Evolutionary conservation across 371 early-diverging fungal genomes (phyloP).

Genomic region (Rhizomucor miehei): DNA sequence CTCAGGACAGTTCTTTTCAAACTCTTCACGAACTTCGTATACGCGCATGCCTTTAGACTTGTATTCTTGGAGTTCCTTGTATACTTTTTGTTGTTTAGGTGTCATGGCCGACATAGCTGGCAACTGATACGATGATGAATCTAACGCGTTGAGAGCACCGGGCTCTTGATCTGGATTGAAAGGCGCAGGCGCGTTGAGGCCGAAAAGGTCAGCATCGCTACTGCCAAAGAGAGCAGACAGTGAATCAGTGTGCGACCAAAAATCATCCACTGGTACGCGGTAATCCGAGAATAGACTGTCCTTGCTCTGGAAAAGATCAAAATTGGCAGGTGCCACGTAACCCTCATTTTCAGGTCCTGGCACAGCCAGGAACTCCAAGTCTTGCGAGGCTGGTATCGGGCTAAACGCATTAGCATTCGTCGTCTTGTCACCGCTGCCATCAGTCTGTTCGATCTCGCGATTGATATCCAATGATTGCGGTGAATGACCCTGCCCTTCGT

Average conservation of each 20-base stretch:
- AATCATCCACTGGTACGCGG: constrained; percentile 17
- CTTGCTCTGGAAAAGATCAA: not conserved
- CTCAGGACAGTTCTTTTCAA: constrained; percentile 18
- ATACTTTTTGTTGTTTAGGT: not conserved
- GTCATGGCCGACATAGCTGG: not conserved
- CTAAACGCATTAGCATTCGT: not conserved
- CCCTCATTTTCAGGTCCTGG: not conserved
- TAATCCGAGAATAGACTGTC: constrained; percentile 9
- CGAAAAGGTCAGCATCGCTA: constrained; percentile 20
- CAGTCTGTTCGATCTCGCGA: too few species aligned
- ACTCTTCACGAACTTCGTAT: constrained; percentile 11
- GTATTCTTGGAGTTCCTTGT: not conserved
- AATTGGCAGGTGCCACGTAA: too few species aligned
- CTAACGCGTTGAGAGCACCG: not conserved
- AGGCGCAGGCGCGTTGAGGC: constrained; percentile 23
- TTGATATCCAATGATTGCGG: not conserved
- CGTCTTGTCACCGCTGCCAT: too few species aligned
- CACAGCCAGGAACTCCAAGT: not conserved
- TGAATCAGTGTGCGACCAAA: constrained; percentile 18
- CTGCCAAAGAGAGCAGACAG: constrained; percentile 21
- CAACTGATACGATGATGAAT: not conserved
- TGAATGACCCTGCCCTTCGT: not conserved
- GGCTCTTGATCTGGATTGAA: constrained; percentile 9
- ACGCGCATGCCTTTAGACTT: too few species aligned
- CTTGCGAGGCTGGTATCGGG: not conserved